These are phyloP conservation scores for Entomortierella lignicola DNA, from an alignment of 192 early-diverging fungal species.

Conservation along the genomic window DNA sequence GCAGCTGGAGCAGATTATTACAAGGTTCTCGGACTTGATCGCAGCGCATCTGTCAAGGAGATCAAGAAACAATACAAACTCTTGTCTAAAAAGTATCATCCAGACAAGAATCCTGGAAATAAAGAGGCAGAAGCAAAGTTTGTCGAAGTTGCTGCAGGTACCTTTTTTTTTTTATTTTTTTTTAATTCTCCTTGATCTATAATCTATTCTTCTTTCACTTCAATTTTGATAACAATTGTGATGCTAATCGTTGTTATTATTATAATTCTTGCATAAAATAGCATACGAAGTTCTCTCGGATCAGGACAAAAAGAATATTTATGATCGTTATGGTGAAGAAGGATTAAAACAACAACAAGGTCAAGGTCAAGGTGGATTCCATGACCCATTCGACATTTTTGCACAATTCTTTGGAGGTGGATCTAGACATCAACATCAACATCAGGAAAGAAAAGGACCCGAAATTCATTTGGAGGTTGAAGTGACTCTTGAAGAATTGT, in stretches of 20 bases:
- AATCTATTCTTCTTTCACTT: too few relatives aligned
- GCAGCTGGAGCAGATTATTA: slow-evolving; percentile 79
- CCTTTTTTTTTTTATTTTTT: background rate
- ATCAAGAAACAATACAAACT: slow-evolving; percentile 97
- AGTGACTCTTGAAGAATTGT: slow-evolving; percentile 93
- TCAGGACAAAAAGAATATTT: slow-evolving; percentile 90
- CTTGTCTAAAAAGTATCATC: slow-evolving; percentile 89
- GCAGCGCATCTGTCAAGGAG: slow-evolving; percentile 80
- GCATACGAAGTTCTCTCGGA: slow-evolving; percentile 96
- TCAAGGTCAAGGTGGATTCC: slow-evolving; percentile 75
- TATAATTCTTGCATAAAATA: slow-evolving; percentile 16
- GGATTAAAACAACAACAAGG: slow-evolving; percentile 81
- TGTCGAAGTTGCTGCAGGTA: slow-evolving; percentile 86
- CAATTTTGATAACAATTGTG: too few relatives aligned
- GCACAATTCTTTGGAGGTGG: slow-evolving; percentile 85
- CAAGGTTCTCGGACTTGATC: slow-evolving; percentile 85
- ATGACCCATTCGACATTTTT: slow-evolving; percentile 99
- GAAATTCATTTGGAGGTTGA: slow-evolving; percentile 80
- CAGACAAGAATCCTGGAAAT: slow-evolving; percentile 89
- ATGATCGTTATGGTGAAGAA: slow-evolving; percentile 96
- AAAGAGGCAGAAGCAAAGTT: slow-evolving; percentile 89
- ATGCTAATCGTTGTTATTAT: too few relatives aligned
- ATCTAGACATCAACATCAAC: slow-evolving; percentile 37
- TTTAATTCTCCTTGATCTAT: too few relatives aligned
- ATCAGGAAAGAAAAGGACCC: slow-evolving; percentile 86